Evolutionary conservation across 805 yeast species (phyloP).

Genomic region (Sungouiella blattae): DNA sequence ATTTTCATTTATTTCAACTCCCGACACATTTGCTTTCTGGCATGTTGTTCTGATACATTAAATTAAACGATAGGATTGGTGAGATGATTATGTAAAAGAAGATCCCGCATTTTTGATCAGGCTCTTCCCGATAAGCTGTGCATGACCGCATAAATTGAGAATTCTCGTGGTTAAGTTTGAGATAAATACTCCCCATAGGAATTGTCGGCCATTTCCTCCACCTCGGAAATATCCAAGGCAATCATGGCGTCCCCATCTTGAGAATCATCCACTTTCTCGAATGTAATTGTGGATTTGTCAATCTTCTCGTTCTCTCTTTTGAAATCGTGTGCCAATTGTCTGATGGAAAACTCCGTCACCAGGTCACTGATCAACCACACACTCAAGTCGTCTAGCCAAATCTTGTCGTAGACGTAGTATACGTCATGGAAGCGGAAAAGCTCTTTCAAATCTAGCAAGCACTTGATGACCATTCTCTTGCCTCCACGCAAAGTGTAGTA

Average conservation of each 20-base stretch:
- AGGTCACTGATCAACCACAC: slow-evolving; percentile 66
- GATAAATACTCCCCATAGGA: too few relatives aligned
- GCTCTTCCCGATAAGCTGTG: too few relatives aligned
- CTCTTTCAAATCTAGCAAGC: slow-evolving; percentile 60
- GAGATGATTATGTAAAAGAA: too few relatives aligned
- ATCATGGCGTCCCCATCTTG: slow-evolving; percentile 18
- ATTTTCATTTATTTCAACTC: too few relatives aligned
- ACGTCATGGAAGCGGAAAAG: slow-evolving; percentile 79
- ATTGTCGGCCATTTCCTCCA: slow-evolving; percentile 16
- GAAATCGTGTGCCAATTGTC: slow-evolving; percentile 66
- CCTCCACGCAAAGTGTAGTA: slow-evolving; percentile 65
- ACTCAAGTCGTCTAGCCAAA: slow-evolving; percentile 73
- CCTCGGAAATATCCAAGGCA: slow-evolving; percentile 13
- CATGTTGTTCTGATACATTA: too few relatives aligned
- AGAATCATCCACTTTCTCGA: slow-evolving; percentile 45
- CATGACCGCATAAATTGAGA: too few relatives aligned
- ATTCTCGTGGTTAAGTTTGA: too few relatives aligned
- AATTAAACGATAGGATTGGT: too few relatives aligned
- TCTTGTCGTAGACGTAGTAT: slow-evolving; percentile 77
- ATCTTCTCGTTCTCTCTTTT: slow-evolving; percentile 39
- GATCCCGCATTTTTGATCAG: too few relatives aligned
- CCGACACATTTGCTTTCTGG: too few relatives aligned
- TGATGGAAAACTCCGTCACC: slow-evolving; percentile 55
- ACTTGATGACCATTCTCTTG: slow-evolving; percentile 57
- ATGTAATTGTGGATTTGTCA: slow-evolving; percentile 46